Evolutionary conservation across 768 basidiomycete genomes (phyloP), one percentile per base, ranked within the genome.

Genomic region (Leucogyrophana mollusca): DNA sequence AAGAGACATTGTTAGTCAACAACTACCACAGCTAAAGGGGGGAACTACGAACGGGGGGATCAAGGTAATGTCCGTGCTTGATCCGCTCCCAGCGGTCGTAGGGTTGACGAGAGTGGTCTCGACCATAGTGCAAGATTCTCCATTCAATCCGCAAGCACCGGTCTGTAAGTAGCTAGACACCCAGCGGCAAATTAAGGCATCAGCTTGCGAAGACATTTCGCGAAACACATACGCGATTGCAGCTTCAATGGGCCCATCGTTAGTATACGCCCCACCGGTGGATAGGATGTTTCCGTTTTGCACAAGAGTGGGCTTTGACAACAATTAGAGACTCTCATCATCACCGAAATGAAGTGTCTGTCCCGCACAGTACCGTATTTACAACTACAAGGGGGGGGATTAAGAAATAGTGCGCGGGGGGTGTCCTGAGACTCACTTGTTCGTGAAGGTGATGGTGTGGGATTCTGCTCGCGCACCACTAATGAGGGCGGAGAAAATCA

Each of bases 221-320:
- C n/a, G n/a, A n/a, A n/a, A n/a, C n/a, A 52, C 65, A 49, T 53
- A 73, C 68, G 70, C 71, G 47, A 73, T 72, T 4, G 67, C 69
- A 16, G 52, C 52, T 10, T 45, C 8, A 14, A 73, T 54, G 8
- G 67, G 51, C 7, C 64, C 63, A 21, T 61, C 55, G 27, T 46
- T 48, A 16, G 56, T 62, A 43, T 55, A 65, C 24, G 59, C 57
- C 3, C 49, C 53, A 16, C 69, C 70, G 7, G 56, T 60, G 16
- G 66, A 68, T 6, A 72, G 58, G 16, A 65, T 49, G 14, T 59
- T 51, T 4, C 57, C 56, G 18, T 55, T 57, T 43, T 63, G 61
- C 46, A 67, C 62, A 10, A 70, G 55, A 17, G 53, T 64, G 9
- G 62, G 62, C 64, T 68, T 20, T 14, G 17, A 18, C 24, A 16